Percentiles rank a stretch among this genome's conserved stretches.
These are phyloP conservation scores for Cyberlindnera euphorbiiphila DNA, from an alignment of 805 yeast species.

Conservation along the genomic window DNA sequence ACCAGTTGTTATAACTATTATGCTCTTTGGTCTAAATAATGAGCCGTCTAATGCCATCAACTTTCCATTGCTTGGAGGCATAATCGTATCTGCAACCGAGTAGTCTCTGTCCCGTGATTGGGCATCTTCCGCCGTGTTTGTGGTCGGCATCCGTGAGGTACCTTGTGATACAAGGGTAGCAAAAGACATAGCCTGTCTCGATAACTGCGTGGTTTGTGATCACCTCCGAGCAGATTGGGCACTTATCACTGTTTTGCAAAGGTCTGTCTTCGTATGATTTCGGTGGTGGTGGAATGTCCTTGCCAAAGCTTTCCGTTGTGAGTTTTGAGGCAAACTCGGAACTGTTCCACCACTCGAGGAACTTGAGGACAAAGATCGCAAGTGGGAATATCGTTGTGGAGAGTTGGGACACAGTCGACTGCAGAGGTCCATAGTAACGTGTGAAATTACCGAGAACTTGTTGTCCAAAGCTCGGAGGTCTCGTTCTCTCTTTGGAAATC, in stretches of 20 bases:
- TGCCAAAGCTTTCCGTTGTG: constrained; percentile 41
- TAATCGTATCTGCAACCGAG: constrained; percentile 66
- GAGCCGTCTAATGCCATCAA: constrained; percentile 73
- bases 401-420: constrained; percentile 16
- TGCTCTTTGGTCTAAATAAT: constrained; percentile 41
- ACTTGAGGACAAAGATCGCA: constrained; percentile 76
- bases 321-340: constrained; percentile 64
- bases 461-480: constrained; percentile 29
- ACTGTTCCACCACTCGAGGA: constrained; percentile 90
- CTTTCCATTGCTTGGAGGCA: constrained; percentile 59
- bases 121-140: constrained; percentile 68
- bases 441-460: constrained; percentile 13
- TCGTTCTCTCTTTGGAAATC: constrained; percentile 5
- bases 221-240: constrained; percentile 66
- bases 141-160: constrained; percentile 48
- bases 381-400: constrained; percentile 60
- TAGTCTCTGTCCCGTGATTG: constrained; percentile 69
- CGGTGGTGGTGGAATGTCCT: constrained; percentile 42
- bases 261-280: constrained; percentile 3
- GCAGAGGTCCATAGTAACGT: constrained; percentile 17
- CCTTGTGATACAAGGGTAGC: constrained; percentile 80
- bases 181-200: constrained; percentile 88
- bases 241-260: constrained; percentile 37
- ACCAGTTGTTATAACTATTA: background rate
- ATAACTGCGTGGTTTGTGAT: constrained; percentile 79